phyloP scores from a whole-genome alignment of 148 eudicot genomes.

The Suaeda aralocaspica region DNA sequence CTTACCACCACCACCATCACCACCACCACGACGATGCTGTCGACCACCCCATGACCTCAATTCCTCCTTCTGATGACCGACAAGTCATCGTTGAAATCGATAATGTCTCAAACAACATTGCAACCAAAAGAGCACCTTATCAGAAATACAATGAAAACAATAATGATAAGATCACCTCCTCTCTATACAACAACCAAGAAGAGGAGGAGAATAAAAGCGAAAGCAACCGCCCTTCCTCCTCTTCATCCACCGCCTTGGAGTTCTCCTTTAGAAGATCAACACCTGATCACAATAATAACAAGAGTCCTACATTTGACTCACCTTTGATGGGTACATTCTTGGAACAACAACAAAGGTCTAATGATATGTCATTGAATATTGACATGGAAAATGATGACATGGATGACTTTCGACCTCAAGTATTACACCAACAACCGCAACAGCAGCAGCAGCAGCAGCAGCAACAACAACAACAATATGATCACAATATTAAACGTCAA shows the following conservation, averaged over 20 bases:
- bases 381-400: constrained; percentile 42
- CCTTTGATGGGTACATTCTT: constrained; percentile 35
- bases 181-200: not conserved
- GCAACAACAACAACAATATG: not conserved
- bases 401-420: constrained; percentile 25
- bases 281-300: not conserved
- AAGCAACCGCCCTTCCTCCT: not conserved
- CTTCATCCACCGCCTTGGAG: not conserved
- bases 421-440: constrained; percentile 1
- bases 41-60: not conserved
- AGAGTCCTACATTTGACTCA: constrained; percentile 26
- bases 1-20: constrained; percentile 19
- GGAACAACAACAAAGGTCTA: constrained; percentile 32
- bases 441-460: not conserved
- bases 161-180: not conserved
- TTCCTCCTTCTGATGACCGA: constrained; percentile 17
- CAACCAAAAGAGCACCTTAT: not conserved
- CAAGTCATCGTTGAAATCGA: constrained; percentile 44
- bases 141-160: not conserved
- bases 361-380: constrained; percentile 35
- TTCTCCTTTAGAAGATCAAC: constrained; percentile 19
- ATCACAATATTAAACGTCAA: constrained; percentile 18
- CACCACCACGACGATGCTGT: not conserved
- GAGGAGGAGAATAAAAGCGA: not conserved
- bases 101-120: not conserved